Evolutionary conservation across 495 filamentous ascomycete genomes (phyloP).

Genomic region (Neurospora sp.): DNA sequence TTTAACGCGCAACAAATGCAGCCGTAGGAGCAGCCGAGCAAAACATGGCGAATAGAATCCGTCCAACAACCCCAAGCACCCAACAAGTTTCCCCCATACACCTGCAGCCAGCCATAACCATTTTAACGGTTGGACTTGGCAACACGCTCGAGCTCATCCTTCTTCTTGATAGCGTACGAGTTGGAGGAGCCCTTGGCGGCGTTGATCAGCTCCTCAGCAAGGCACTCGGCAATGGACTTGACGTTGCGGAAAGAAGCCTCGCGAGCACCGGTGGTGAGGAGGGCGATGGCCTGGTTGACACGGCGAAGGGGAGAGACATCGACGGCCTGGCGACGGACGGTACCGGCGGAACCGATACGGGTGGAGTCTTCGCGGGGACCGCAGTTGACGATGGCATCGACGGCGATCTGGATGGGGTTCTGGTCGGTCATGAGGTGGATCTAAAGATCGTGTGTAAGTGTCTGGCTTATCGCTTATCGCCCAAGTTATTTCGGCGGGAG

Average conservation of each 20-base stretch:
- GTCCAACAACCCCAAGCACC: conserved; percentile 18
- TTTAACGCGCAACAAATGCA: not conserved
- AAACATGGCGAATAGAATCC: conserved; percentile 39
- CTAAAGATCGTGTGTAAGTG: conserved; percentile 32
- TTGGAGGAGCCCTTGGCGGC: conserved; percentile 99
- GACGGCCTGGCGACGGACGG: conserved; percentile 98
- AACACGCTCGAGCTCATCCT: conserved; percentile 99
- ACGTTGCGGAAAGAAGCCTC: conserved; percentile 98
- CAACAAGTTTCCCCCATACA: conserved; percentile 20
- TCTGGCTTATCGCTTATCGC: not conserved
- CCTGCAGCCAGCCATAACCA: conserved; percentile 22
- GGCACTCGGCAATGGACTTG: conserved; percentile 96
- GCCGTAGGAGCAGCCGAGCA: conserved; percentile 23
- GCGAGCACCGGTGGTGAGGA: conserved; percentile 93
- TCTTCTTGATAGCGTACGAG: conserved; percentile 99
- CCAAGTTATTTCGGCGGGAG: not conserved
- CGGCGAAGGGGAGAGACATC: conserved; percentile 98
- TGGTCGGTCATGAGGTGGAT: conserved; percentile 99
- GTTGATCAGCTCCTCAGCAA: conserved; percentile 99
- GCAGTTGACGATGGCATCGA: conserved; percentile 99
- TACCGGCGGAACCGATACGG: conserved; percentile 98
- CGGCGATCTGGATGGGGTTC: conserved; percentile 99
- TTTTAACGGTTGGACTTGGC: conserved; percentile 98
- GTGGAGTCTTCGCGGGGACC: conserved; percentile 98
- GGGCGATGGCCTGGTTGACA: conserved; percentile 98